Evolutionary conservation across 1,139 yeast genomes (phyloP).

Genomic region (Diutina ranongensis): DNA sequence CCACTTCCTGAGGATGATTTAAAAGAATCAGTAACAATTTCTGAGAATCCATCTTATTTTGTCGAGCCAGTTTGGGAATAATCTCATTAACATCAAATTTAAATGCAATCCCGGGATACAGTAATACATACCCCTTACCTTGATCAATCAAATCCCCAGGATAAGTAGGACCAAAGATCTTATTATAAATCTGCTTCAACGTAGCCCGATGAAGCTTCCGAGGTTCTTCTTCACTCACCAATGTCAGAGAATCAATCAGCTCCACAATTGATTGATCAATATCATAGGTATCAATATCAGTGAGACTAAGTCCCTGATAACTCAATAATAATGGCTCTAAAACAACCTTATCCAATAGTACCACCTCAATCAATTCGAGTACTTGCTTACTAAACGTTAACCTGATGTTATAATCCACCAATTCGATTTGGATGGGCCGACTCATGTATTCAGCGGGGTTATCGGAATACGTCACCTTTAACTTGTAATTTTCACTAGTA

Average conservation of each 20-base stretch:
- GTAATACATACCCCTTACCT: conserved; percentile 23
- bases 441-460: conserved; percentile 12
- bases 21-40: conserved; percentile 21
- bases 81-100: conserved; percentile 21
- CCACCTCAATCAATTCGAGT: conserved; percentile 35
- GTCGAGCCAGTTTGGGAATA: conserved; percentile 10
- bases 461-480: conserved; percentile 9
- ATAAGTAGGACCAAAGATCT: conserved; percentile 51
- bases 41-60: conserved; percentile 11
- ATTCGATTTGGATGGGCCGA: conserved; percentile 22
- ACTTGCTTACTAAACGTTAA: conserved; percentile 36
- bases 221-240: conserved; percentile 4
- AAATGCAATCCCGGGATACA: conserved; percentile 47
- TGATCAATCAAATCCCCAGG: conserved; percentile 30
- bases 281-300: conserved; percentile 12
- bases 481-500: conserved; percentile 10
- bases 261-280: conserved; percentile 2
- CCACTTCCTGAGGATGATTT: conserved; percentile 19
- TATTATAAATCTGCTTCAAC: conserved; percentile 39
- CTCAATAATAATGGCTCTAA: conserved; percentile 13
- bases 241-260: conserved; percentile 7
- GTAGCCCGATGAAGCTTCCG: conserved; percentile 10
- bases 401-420: conserved; percentile 22
- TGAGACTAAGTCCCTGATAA: conserved; percentile 24
- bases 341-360: conserved; percentile 14